Conservation (phyloP, 2,329 filamentous ascomycete species). For the Penicillium glabrum region DNA sequence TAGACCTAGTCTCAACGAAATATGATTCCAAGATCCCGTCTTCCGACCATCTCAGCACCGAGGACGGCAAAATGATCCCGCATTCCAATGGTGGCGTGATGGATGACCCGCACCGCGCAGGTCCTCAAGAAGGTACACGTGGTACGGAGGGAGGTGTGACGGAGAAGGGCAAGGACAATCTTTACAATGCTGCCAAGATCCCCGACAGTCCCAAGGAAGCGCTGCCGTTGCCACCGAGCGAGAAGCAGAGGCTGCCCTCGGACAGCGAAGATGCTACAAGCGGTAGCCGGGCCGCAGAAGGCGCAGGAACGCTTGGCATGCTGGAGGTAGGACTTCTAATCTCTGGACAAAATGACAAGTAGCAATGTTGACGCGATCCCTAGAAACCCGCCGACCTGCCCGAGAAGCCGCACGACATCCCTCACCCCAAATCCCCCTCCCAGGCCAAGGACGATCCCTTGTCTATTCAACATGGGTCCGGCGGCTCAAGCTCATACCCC, state of each 20-base stretch:
- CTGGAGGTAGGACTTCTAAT: constrained; percentile 53
- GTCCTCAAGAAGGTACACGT: constrained; percentile 80
- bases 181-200: constrained; percentile 69
- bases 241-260: constrained; percentile 65
- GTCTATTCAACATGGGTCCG: constrained; percentile 30
- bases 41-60: constrained; percentile 41
- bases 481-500: constrained; percentile 26
- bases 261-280: constrained; percentile 37
- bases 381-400: constrained; percentile 83
- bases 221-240: constrained; percentile 76
- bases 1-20: constrained; percentile 32
- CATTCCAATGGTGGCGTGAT: constrained; percentile 76
- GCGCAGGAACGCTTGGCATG: constrained; percentile 47
- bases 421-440: constrained; percentile 61
- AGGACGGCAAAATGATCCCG: constrained; percentile 45
- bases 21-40: constrained; percentile 24
- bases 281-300: constrained; percentile 42
- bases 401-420: constrained; percentile 71
- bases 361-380: constrained; percentile 1
- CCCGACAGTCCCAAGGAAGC: constrained; percentile 84
- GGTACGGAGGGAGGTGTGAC: constrained; percentile 88
- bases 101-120: constrained; percentile 77
- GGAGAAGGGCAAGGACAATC: constrained; percentile 76
- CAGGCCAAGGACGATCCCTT: constrained; percentile 41
- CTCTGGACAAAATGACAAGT: not conserved